phyloP scores from a whole-genome alignment of 2,329 filamentous ascomycete genomes.

The Pseudocercospora pini-densiflorae region DNA sequence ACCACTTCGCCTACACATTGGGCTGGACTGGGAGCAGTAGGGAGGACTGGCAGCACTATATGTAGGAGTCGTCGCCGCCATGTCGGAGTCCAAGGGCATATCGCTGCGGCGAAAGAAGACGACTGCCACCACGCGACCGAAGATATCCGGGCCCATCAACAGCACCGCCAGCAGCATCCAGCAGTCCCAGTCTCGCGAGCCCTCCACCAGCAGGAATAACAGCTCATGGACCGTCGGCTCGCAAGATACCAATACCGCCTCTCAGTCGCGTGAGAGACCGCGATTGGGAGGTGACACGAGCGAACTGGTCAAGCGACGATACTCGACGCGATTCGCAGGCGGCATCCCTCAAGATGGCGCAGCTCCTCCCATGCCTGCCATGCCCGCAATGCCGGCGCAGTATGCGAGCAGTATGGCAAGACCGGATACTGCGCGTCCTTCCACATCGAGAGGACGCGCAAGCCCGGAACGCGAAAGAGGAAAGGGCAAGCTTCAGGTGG shows the following conservation, averaged over 20 bases:
- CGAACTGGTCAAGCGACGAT: slow-evolving; percentile 91
- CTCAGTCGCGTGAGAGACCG: slow-evolving; percentile 41
- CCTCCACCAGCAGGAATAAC: slow-evolving; percentile 27
- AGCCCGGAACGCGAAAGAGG: slow-evolving; percentile 31
- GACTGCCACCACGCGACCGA: slow-evolving; percentile 53
- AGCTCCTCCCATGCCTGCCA: slow-evolving; percentile 62
- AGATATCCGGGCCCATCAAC: slow-evolving; percentile 63
- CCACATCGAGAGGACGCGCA: slow-evolving; percentile 42
- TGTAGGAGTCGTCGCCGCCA: slow-evolving; percentile 21
- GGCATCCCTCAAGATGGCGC: slow-evolving; percentile 72
- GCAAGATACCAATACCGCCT: slow-evolving; percentile 23
- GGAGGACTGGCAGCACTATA: not conserved
- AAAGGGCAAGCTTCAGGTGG: slow-evolving; percentile 64
- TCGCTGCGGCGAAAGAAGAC: slow-evolving; percentile 66
- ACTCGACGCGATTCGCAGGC: slow-evolving; percentile 78
- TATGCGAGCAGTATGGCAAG: slow-evolving; percentile 47
- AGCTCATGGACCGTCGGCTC: slow-evolving; percentile 29
- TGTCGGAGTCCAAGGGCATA: slow-evolving; percentile 57
- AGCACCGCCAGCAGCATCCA: slow-evolving; percentile 16
- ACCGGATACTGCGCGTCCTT: slow-evolving; percentile 15
- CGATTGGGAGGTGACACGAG: slow-evolving; percentile 58
- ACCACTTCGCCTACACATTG: not conserved
- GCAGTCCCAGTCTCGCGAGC: slow-evolving; percentile 14
- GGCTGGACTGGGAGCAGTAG: not conserved
- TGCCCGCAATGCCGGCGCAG: slow-evolving; percentile 66